Conservation (phyloP, 2,329 filamentous ascomycete genomes). For the Epicoccum nigrum region DNA sequence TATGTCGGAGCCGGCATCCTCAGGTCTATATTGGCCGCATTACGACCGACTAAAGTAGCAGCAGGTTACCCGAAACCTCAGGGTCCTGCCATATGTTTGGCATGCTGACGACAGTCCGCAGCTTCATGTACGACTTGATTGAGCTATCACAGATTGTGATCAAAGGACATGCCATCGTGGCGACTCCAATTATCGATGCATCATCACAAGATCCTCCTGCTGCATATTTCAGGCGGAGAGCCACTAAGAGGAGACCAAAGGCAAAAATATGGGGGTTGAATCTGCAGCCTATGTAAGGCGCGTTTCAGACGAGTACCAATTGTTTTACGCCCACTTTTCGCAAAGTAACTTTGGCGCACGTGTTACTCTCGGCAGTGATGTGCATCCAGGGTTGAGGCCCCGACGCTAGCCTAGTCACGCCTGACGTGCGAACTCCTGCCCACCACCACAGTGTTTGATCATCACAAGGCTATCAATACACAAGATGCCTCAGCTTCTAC, state of each 20-base stretch:
- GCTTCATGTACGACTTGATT: background rate
- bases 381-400: constrained; percentile 11
- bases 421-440: constrained; percentile 19
- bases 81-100: background rate
- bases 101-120: background rate
- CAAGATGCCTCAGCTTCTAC: constrained; percentile 1
- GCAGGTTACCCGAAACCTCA: constrained; percentile 16
- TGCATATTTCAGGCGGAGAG: background rate
- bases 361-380: constrained; percentile 27
- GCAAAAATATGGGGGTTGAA: constrained; percentile 8
- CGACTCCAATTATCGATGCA: background rate
- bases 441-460: constrained; percentile 12
- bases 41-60: constrained; percentile 11
- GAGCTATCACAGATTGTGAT: background rate
- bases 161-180: background rate
- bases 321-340: constrained; percentile 20
- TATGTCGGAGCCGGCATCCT: constrained; percentile 1
- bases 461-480: constrained; percentile 8
- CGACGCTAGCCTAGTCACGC: constrained; percentile 15
- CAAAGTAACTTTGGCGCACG: constrained; percentile 21
- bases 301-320: constrained; percentile 28
- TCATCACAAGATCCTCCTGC: background rate
- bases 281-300: constrained; percentile 16
- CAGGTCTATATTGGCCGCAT: constrained; percentile 8
- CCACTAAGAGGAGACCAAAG: background rate